Evolutionary conservation across 805 yeast genomes (phyloP), one percentile per base, ranked within the genome.

Genomic region (Spathaspora hagerdaliae): DNA sequence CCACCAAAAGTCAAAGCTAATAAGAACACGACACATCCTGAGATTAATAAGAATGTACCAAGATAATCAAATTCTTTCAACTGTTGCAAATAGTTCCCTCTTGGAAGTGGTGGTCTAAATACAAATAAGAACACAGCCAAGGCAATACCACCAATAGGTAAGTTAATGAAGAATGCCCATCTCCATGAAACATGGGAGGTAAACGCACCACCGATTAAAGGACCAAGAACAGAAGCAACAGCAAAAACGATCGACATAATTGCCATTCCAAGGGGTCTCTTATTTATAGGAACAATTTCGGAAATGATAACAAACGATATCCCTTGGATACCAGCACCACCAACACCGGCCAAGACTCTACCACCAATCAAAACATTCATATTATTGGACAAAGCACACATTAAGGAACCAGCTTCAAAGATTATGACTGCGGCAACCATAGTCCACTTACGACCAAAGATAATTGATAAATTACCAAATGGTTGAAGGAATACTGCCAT

Each of bases 1-100:
- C 88, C 88, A 32, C 88, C 89, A 13, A 83, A 82, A 50, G 75
- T 73, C 15, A 81, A 57, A 2, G 84, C 83, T n/a, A 82, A 67
- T 40, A 81, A 65, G 12, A 82, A 53, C 3, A 81, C 58, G 0
- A 79, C 75, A 27, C 73, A 65, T 0, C 77, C 74, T 1, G 78
- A 67, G 5, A 82, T 65, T 32, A 78, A 63, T 11, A 77, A 60
- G 27, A 75, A 50, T 37, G 78, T 69, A 0, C 88, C 88, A 7
- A 63, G 51, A 50, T 73, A 77, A 58, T 82, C 88, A 37, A 80
- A 73, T 32, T 68, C 71, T 53, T 59, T 59, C 52, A 76, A 59
- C 50, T 74, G 73, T 34, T 64, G 67, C 24, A 49, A 57, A 38
- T 69, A 48, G 10, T 63, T 55, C n/a, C 72, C 72, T 15, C 56